phyloP scores from a whole-genome alignment of 345 rosid species.

The Euphorbia lathyris region DNA sequence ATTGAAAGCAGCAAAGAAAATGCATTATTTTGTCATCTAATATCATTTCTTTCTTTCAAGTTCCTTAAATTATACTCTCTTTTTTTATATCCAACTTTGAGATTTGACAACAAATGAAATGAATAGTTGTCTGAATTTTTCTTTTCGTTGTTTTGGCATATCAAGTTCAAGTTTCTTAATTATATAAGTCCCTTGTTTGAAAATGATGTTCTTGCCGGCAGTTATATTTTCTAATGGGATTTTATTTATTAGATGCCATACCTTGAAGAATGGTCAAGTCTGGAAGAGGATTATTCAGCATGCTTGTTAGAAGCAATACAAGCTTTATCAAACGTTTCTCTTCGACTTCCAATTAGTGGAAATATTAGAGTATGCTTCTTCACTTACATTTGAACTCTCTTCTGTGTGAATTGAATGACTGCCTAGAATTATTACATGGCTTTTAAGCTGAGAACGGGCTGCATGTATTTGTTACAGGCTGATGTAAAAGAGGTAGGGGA shows the following conservation, averaged over 20 bases:
- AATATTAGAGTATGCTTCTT: slow-evolving; percentile 42
- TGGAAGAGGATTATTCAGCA: slow-evolving; percentile 51
- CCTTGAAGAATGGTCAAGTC: slow-evolving; percentile 61
- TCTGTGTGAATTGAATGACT: not conserved
- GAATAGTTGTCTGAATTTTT: too few species aligned
- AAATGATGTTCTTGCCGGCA: too few species aligned
- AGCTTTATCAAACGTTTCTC: slow-evolving; percentile 56
- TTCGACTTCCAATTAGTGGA: slow-evolving; percentile 59
- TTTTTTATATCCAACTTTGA: not conserved
- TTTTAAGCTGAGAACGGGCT: not conserved
- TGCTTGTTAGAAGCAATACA: slow-evolving; percentile 58
- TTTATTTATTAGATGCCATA: slow-evolving; percentile 52
- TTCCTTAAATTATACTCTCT: too few species aligned
- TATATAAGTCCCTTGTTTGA: not conserved
- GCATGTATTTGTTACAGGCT: slow-evolving; percentile 35
- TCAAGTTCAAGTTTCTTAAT: too few species aligned
- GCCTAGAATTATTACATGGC: not conserved
- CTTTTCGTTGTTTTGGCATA: too few species aligned
- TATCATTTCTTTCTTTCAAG: too few species aligned
- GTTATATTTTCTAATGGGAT: slow-evolving; percentile 7
- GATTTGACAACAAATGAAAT: too few species aligned
- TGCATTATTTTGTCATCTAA: not conserved
- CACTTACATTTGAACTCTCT: not conserved
- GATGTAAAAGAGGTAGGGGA: slow-evolving; percentile 59
- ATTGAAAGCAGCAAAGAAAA: too few species aligned